Conservation (phyloP, 495 filamentous ascomycete genomes). For the Astrocystis sublimbata region DNA sequence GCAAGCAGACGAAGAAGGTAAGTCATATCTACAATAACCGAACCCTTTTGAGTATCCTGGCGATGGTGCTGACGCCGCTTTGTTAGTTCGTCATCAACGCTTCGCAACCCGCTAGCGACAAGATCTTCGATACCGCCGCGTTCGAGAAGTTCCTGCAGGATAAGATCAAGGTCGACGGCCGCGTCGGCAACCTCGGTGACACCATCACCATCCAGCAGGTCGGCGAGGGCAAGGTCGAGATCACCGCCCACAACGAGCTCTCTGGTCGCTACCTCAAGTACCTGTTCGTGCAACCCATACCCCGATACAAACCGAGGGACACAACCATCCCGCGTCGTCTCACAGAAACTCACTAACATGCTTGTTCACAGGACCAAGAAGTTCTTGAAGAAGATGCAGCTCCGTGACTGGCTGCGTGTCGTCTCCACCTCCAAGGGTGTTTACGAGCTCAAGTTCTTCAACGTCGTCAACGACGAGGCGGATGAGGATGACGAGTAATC, state of each 20-base stretch:
- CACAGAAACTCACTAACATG: background rate
- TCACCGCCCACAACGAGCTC: conserved; percentile 95
- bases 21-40: conserved; percentile 20
- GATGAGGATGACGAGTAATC: conserved; percentile 97
- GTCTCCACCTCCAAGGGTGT: conserved; percentile 95
- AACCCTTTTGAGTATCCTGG: background rate
- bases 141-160: conserved; percentile 99
- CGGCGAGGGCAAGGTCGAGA: conserved; percentile 96
- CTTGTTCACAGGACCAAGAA: conserved; percentile 87
- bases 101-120: conserved; percentile 94
- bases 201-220: conserved; percentile 83
- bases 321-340: background rate
- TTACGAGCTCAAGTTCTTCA: conserved; percentile 99
- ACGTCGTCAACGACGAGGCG: conserved; percentile 94
- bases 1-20: conserved; percentile 67
- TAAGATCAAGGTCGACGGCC: conserved; percentile 99
- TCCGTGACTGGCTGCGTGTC: conserved; percentile 99
- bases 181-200: conserved; percentile 96
- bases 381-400: conserved; percentile 99
- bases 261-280: conserved; percentile 99
- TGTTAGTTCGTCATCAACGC: conserved; percentile 96
- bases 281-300: conserved; percentile 63
- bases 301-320: conserved; percentile 10
- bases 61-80: conserved; percentile 21
- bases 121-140: conserved; percentile 98